phyloP scores from a whole-genome alignment of 441 rosid species.

The Syzygium syzygioides region DNA sequence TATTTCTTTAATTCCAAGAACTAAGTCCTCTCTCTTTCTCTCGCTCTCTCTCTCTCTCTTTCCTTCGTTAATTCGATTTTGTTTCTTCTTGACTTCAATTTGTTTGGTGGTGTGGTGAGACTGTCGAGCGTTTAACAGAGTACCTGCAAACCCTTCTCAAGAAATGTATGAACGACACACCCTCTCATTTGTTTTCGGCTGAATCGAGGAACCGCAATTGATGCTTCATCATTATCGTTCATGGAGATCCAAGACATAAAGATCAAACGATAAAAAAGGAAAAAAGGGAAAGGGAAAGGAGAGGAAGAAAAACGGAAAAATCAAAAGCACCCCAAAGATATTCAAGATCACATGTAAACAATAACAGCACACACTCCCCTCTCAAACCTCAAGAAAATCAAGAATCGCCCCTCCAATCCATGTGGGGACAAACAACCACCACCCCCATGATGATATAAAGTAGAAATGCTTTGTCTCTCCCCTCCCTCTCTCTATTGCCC shows the following conservation, averaged over 20 bases:
- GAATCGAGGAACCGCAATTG: slow-evolving; percentile 6
- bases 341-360: not conserved
- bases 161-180: not conserved
- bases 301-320: not conserved
- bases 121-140: not conserved
- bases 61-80: not conserved
- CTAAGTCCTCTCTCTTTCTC: not conserved
- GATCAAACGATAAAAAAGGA: not conserved
- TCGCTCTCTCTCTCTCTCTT: not conserved
- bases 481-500: not conserved
- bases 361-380: not conserved
- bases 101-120: not conserved
- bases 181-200: not conserved
- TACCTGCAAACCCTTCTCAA: not conserved
- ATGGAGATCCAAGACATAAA: not conserved
- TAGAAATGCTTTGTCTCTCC: slow-evolving; percentile 1
- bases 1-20: not conserved
- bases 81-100: not conserved
- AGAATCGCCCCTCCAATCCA: not conserved
- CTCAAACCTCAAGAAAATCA: not conserved
- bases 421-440: slow-evolving; percentile 7
- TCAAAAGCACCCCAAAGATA: not conserved
- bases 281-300: not conserved
- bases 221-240: not conserved
- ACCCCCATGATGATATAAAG: slow-evolving; percentile 5